phyloP scores from a whole-genome alignment of 2,329 filamentous ascomycete genomes.

The Xylariaceae sp. region DNA sequence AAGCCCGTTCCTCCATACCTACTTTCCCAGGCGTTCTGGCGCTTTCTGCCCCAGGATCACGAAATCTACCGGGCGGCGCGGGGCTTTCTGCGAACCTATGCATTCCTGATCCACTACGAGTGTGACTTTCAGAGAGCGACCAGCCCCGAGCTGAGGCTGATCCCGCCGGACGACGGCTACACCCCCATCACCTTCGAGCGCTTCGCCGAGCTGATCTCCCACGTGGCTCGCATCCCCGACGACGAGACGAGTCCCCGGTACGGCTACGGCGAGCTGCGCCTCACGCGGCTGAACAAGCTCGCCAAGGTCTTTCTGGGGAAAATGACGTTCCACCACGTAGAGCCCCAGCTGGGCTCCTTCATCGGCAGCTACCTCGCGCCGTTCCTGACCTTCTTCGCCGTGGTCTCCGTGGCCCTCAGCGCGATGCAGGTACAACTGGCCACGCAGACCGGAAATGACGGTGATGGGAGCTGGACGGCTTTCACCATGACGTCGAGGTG shows the following conservation, averaged over 20 bases:
- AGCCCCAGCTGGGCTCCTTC: too few species aligned
- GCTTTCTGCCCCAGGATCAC: conserved; percentile 13
- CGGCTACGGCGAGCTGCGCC: conserved; percentile 33
- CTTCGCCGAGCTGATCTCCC: conserved; percentile 26
- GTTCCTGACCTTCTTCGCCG: too few species aligned
- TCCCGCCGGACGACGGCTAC: too few species aligned
- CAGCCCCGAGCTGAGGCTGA: conserved; percentile 22
- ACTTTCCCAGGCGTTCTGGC: conserved; percentile 29
- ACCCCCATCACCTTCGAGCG: conserved; percentile 25
- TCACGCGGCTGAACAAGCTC: conserved; percentile 33
- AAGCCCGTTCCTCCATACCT: conserved; percentile 35
- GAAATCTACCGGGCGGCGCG: conserved; percentile 24
- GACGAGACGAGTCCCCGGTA: conserved; percentile 28
- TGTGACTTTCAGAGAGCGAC: conserved; percentile 31
- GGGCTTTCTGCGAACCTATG: conserved; percentile 32
- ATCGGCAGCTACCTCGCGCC: too few species aligned
- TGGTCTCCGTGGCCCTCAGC: too few species aligned
- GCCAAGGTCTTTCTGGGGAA: too few species aligned
- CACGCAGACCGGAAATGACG: too few species aligned
- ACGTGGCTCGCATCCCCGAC: conserved; percentile 19
- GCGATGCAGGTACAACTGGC: too few species aligned
- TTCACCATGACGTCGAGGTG: too few species aligned
- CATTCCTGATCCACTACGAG: conserved; percentile 28
- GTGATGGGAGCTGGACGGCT: too few species aligned
- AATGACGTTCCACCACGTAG: too few species aligned